Conservation (phyloP, 2,329 filamentous ascomycete species). For the Metarhizium anisopliae region DNA sequence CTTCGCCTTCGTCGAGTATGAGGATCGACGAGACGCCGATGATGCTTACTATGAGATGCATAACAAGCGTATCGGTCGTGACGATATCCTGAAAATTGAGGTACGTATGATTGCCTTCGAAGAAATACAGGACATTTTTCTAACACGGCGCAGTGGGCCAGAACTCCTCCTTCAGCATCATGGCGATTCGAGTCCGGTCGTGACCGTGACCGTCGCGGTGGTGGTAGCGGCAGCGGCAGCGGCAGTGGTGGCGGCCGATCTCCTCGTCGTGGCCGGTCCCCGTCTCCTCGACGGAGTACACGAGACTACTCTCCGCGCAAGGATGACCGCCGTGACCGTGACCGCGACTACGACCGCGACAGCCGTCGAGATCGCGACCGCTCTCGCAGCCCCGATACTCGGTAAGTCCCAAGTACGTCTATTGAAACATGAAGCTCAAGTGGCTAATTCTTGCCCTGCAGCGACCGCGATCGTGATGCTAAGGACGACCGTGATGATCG, state of each 20-base stretch:
- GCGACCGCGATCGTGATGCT: slow-evolving; percentile 46
- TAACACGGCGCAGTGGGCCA: slow-evolving; percentile 68
- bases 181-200: slow-evolving; percentile 96
- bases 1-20: slow-evolving; percentile 98
- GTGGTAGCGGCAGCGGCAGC: slow-evolving; percentile 7
- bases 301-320: slow-evolving; percentile 82
- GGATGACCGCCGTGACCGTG: slow-evolving; percentile 71
- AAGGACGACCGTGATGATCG: slow-evolving; percentile 64
- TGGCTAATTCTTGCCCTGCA: slow-evolving; percentile 10
- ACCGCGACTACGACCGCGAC: slow-evolving; percentile 65
- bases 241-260: slow-evolving; percentile 42
- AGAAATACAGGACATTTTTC: background rate
- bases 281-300: slow-evolving; percentile 66
- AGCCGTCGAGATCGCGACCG: slow-evolving; percentile 69
- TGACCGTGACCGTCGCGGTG: slow-evolving; percentile 56
- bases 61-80: slow-evolving; percentile 94
- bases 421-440: slow-evolving; percentile 2
- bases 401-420: slow-evolving; percentile 28
- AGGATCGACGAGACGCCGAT: slow-evolving; percentile 94
- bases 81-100: slow-evolving; percentile 96
- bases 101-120: slow-evolving; percentile 38
- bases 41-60: slow-evolving; percentile 99
- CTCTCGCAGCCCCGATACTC: slow-evolving; percentile 59
- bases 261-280: slow-evolving; percentile 62
- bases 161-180: slow-evolving; percentile 92